Base-by-base conservation (phyloP, 495 filamentous ascomycete genomes). In the Cetradonia linearis region DNA sequence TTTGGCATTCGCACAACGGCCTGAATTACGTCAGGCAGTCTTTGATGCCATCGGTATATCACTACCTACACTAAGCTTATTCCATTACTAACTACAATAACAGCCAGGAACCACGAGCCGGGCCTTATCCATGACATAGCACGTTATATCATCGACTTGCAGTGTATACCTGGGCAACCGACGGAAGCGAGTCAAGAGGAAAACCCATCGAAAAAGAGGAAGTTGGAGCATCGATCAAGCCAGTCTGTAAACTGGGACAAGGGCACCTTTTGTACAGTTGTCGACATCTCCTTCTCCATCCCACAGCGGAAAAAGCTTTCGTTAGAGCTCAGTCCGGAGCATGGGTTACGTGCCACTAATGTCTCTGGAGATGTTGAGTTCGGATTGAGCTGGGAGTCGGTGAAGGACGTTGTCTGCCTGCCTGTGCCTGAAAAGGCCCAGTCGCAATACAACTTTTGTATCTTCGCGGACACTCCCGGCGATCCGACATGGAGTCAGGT, bases 221-320 rank as follows among this genome's bases (percentile, higher is more conserved):
- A 86, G 76, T 67, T 78, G 74, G 69, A 79, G 70, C 46, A 75
- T 63, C 48, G 71, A 68, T 63, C 74, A 64, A 71, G 78, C 73
- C 68, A 72, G 66, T 58, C 61, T 69, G 42, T 71, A 66, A 68
- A 68, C 66, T 67, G 71, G 65, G 64, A 73, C 69, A 67, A 66
- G 72, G 36, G 59, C 72, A 58, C 70, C 70, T 58, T 77, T 74
- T 52, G 48, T 62, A 83, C 84, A 60, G 77, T 89, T 48, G 80
- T 83, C 62, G 86, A 91, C 61, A 78, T 91, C 14, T 89, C 86
- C 1, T 80, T 90, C 38, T 77, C 83, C 4, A 79, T 87, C n/a
- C 93, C 93, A 18, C 86, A 88, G 73, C 79, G 93, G 62, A 98
- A 96, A 76, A 98, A 97, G 76, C 84, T 92, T 66, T 86, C 81